phyloP scores from a whole-genome alignment of 2,329 filamentous ascomycete species.

The Aspergillus calidoustus region DNA sequence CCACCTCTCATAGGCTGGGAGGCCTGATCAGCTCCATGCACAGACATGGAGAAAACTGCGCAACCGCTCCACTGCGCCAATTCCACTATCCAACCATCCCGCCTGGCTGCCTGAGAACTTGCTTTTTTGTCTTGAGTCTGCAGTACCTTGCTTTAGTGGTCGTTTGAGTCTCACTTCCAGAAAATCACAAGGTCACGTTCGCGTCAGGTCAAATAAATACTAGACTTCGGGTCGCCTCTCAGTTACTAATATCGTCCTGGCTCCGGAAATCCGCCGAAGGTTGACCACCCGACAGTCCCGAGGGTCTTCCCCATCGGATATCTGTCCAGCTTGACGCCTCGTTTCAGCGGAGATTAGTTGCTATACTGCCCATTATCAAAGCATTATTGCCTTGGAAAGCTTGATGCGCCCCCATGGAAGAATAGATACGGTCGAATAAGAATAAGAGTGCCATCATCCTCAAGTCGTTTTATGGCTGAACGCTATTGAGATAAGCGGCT shows the following conservation, averaged over 20 bases:
- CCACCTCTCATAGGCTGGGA: conserved; percentile 2
- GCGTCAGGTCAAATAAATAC: background rate
- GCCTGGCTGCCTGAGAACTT: background rate
- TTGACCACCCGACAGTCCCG: too few species aligned
- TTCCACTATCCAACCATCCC: conserved; percentile 5
- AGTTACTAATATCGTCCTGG: too few species aligned
- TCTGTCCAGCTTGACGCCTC: background rate
- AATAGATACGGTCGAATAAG: background rate
- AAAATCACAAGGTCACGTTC: background rate
- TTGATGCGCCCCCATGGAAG: background rate
- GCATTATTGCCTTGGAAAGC: background rate
- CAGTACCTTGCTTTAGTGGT: conserved; percentile 2
- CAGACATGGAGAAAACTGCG: conserved; percentile 2
- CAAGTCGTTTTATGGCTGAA: background rate
- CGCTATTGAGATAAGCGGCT: background rate
- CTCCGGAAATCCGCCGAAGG: background rate
- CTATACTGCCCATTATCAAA: background rate
- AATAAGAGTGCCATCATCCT: background rate
- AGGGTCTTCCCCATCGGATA: too few species aligned
- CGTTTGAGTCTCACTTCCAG: background rate
- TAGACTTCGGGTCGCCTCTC: background rate
- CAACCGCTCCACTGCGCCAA: conserved; percentile 11
- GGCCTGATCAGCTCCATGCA: background rate
- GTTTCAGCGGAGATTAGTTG: background rate
- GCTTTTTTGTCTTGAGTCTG: background rate